These are phyloP conservation scores for Termitomyces sp. DNA, from an alignment of 768 basidiomycete species.

Conservation along the genomic window DNA sequence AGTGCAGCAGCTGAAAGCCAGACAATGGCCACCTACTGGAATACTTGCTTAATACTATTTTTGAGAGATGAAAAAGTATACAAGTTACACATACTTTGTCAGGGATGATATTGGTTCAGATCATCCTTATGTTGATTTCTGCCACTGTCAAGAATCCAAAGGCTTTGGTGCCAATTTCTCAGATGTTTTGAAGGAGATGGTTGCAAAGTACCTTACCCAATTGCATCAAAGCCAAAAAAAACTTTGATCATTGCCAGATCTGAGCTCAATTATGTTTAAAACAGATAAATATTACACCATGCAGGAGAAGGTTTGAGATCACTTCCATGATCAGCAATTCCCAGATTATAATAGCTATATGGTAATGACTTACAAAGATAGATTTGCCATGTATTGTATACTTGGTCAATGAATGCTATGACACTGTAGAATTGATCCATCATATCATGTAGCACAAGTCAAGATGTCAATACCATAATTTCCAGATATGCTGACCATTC, in stretches of 20 bases:
- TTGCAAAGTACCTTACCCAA: neutral
- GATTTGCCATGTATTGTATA: neutral
- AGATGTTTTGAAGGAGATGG: neutral
- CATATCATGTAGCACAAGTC: neutral
- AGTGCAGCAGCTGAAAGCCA: too few species aligned
- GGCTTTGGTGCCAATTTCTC: too few species aligned
- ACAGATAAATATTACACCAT: neutral
- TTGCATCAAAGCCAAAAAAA: neutral
- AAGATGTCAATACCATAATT: neutral
- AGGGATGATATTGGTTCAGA: too few species aligned
- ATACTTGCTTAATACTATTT: too few species aligned
- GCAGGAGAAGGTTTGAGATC: neutral
- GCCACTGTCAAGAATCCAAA: too few species aligned
- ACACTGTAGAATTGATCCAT: neutral
- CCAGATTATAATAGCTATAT: neutral
- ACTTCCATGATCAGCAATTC: neutral
- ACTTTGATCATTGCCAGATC: neutral
- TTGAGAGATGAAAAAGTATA: too few species aligned
- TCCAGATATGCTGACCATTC: neutral
- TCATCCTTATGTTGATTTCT: too few species aligned
- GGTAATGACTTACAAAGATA: neutral
- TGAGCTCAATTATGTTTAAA: neutral
- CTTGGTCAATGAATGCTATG: constrained; percentile 1
- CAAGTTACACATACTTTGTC: too few species aligned
- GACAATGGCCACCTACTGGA: too few species aligned